These are phyloP conservation scores for Mortierella sp. DNA, from an alignment of 371 early-diverging fungal genomes.

Conservation along the genomic window DNA sequence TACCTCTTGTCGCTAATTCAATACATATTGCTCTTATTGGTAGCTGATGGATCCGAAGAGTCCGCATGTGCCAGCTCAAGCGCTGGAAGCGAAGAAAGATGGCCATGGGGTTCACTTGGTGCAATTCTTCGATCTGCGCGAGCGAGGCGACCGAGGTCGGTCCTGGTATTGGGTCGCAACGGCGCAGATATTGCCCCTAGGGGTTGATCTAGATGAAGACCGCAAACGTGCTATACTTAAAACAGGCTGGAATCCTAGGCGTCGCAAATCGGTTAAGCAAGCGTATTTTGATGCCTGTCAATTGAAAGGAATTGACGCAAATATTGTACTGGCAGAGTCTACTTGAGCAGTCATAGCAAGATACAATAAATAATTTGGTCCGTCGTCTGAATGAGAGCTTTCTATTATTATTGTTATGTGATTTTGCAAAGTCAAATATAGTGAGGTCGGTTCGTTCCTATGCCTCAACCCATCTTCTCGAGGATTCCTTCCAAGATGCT, in stretches of 20 bases:
- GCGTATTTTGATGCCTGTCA: slow-evolving; percentile 40
- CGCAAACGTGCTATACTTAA: slow-evolving; percentile 30
- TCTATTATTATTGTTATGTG: neutral
- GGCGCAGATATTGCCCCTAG: slow-evolving; percentile 21
- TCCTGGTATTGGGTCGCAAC: slow-evolving; percentile 40
- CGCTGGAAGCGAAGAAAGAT: slow-evolving; percentile 18
- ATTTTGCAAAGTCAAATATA: neutral
- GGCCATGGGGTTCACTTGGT: slow-evolving; percentile 21
- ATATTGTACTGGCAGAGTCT: slow-evolving; percentile 16
- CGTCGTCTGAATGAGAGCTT: neutral
- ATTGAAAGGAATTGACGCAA: slow-evolving; percentile 21
- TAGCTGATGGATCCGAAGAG: slow-evolving; percentile 44
- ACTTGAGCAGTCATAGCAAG: neutral
- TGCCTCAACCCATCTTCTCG: slow-evolving; percentile 62
- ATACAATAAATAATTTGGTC: neutral
- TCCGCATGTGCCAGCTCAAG: slow-evolving; percentile 21
- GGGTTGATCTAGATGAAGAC: slow-evolving; percentile 34
- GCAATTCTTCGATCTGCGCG: slow-evolving; percentile 35
- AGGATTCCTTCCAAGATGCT: slow-evolving; percentile 71
- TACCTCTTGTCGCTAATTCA: too few relatives aligned
- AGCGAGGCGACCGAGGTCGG: slow-evolving; percentile 33
- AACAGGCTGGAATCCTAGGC: slow-evolving; percentile 28
- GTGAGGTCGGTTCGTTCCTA: neutral
- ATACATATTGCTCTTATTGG: neutral
- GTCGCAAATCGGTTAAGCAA: slow-evolving; percentile 32